Evolutionary conservation across 306 rosid species (phyloP).

Genomic region (Citrullus colocynthis): DNA sequence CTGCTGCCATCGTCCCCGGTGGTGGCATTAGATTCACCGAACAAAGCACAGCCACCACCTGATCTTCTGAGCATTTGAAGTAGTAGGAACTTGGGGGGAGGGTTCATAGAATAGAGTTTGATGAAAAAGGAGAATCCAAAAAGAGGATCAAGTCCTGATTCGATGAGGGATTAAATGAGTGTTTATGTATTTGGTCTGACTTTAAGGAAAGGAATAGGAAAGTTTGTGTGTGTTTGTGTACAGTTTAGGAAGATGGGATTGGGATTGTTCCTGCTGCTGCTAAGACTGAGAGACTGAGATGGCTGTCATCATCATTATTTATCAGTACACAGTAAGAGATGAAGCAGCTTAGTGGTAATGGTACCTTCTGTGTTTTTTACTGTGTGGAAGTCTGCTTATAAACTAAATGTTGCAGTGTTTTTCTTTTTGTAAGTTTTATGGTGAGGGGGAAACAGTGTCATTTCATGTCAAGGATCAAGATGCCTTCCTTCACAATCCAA

Average conservation of each 20-base stretch:
- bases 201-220: too few relatives aligned
- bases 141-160: too few relatives aligned
- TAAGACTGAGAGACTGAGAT: background rate
- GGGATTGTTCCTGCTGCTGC: background rate
- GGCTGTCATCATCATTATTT: background rate
- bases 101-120: background rate
- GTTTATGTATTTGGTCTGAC: too few relatives aligned
- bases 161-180: background rate
- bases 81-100: background rate
- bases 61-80: slow-evolving; percentile 87
- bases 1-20: slow-evolving; percentile 2
- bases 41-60: slow-evolving; percentile 14
- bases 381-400: background rate
- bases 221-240: background rate
- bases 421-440: background rate
- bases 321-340: background rate
- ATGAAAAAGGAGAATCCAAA: too few relatives aligned
- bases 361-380: background rate
- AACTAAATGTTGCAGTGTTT: slow-evolving; percentile 4
- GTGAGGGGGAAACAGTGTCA: background rate
- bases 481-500: background rate
- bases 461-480: background rate
- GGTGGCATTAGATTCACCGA: background rate
- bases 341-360: background rate
- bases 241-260: background rate